Conservation (phyloP, 352 stramenopile genomes). For the Phytophthora colocasiae region DNA sequence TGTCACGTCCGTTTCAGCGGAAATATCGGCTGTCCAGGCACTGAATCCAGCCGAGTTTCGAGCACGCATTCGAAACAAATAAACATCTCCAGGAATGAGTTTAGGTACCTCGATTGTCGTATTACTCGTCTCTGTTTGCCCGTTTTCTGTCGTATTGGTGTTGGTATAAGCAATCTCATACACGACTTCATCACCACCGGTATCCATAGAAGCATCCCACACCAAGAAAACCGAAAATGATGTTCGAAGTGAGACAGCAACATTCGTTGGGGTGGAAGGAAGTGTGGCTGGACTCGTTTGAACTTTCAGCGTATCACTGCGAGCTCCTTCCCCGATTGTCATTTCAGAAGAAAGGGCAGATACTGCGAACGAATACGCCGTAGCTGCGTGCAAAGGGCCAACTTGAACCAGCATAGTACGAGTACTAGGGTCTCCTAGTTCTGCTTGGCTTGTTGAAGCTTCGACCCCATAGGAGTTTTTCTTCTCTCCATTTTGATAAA, state of each 20-base stretch:
- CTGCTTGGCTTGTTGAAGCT: conserved; percentile 15
- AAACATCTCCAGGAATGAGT: conserved; percentile 44
- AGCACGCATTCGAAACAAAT: conserved; percentile 43
- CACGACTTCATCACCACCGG: conserved; percentile 44
- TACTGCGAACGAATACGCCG: conserved; percentile 41
- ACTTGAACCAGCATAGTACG: conserved; percentile 35
- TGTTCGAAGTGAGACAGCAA: conserved; percentile 26
- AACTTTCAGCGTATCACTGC: conserved; percentile 34
- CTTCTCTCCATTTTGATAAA: conserved; percentile 53
- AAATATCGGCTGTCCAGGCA: conserved; percentile 36
- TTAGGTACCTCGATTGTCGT: conserved; percentile 26
- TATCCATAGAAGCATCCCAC: conserved; percentile 51
- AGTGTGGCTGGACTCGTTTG: conserved; percentile 40
- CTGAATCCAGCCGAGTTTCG: conserved; percentile 50
- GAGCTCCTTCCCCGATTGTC: conserved; percentile 40
- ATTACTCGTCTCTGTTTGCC: neutral
- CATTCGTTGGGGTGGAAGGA: conserved; percentile 47
- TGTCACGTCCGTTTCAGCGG: conserved; percentile 51
- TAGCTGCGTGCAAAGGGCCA: conserved; percentile 34
- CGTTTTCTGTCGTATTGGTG: neutral
- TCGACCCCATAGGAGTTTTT: conserved; percentile 9
- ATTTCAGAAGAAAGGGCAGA: conserved; percentile 39
- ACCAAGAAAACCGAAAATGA: conserved; percentile 45
- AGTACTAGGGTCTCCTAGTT: conserved; percentile 4
- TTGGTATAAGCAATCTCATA: conserved; percentile 45